Conservation (phyloP, 148 eudicot species). For the Silene uniflora region DNA sequence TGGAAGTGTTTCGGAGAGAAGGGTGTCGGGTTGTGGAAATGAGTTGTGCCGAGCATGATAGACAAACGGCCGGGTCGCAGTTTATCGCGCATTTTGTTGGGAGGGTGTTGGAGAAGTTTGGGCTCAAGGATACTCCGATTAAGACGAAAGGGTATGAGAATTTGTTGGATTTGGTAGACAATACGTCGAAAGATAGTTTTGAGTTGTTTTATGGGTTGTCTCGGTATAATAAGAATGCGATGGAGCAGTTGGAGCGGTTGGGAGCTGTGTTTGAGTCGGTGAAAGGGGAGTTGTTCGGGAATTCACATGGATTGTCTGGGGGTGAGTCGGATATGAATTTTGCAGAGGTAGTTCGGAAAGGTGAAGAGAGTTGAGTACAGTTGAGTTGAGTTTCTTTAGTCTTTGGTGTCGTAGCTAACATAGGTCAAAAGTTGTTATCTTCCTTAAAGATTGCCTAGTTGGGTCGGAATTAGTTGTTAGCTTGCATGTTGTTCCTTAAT, state of each 20-base stretch:
- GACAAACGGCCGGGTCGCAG: constrained; percentile 68
- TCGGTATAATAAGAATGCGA: constrained; percentile 77
- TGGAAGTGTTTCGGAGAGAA: constrained; percentile 60
- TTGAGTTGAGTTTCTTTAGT: background rate
- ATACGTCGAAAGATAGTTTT: constrained; percentile 77
- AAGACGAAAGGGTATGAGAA: constrained; percentile 89
- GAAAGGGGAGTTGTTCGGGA: constrained; percentile 79
- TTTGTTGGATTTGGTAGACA: constrained; percentile 76
- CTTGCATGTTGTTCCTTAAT: too few relatives aligned
- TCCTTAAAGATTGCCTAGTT: too few relatives aligned
- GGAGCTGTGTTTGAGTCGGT: constrained; percentile 73
- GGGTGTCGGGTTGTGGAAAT: constrained; percentile 84
- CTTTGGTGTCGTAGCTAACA: too few relatives aligned
- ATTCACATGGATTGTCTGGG: constrained; percentile 64
- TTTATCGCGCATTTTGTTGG: constrained; percentile 85
- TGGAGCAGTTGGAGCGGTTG: constrained; percentile 71
- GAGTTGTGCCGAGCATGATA: constrained; percentile 82
- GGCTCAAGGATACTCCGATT: constrained; percentile 60
- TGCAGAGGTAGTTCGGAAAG: constrained; percentile 3
- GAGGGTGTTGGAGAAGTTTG: constrained; percentile 62
- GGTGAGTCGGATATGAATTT: constrained; percentile 2
- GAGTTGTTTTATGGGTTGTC: constrained; percentile 87
- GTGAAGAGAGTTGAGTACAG: too few relatives aligned
- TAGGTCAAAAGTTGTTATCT: too few relatives aligned
- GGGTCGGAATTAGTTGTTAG: too few relatives aligned